phyloP scores from a whole-genome alignment of 306 rosid genomes.

The Dicorynia guianensis region DNA sequence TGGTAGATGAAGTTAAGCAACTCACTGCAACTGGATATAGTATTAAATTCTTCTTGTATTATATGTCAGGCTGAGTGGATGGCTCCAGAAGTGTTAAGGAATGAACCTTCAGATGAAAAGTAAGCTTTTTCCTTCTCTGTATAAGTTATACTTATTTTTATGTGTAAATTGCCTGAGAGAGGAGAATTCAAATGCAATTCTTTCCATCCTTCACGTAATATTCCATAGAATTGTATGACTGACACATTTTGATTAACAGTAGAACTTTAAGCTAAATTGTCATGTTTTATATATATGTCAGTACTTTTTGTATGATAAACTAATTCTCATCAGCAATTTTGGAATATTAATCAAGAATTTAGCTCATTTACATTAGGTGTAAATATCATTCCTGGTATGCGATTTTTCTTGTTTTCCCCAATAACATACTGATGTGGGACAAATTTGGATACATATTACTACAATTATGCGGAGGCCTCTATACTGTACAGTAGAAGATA shows the following conservation, averaged over 20 bases:
- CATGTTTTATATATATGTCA: background rate
- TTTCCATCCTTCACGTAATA: background rate
- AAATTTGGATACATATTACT: background rate
- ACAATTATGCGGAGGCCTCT: background rate
- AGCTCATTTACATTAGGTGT: background rate
- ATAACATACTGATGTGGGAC: too few relatives aligned
- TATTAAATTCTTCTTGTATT: constrained; percentile 41
- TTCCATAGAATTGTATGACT: constrained; percentile 7
- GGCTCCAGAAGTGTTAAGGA: constrained; percentile 99
- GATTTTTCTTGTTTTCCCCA: background rate
- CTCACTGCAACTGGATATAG: constrained; percentile 32
- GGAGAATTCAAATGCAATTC: background rate
- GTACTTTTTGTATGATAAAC: background rate
- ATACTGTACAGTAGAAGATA: too few relatives aligned
- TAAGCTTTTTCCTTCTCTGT: constrained; percentile 47
- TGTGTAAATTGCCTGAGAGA: background rate
- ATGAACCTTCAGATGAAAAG: constrained; percentile 98
- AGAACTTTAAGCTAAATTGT: background rate
- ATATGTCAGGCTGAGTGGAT: constrained; percentile 96
- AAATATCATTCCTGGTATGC: background rate
- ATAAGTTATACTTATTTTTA: constrained; percentile 23
- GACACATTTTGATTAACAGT: constrained; percentile 1
- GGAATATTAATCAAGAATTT: constrained; percentile 11
- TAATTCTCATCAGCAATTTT: background rate
- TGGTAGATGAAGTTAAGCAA: constrained; percentile 5